Conservation (phyloP, 1,284 basidiomycete species). For the Ganoderma lucidum region DNA sequence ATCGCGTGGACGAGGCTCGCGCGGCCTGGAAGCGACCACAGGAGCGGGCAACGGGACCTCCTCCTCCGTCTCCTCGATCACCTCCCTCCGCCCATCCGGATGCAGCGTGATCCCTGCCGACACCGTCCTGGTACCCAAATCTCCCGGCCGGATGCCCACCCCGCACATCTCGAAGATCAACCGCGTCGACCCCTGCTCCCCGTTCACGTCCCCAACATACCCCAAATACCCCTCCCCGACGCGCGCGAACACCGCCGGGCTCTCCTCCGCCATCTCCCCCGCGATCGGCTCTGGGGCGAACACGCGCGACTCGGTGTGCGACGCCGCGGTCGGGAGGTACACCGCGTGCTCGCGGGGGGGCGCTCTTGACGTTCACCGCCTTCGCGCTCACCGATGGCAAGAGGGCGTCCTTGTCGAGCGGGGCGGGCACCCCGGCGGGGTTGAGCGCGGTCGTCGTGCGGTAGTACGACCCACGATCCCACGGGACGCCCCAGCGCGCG, state of each 20-base stretch:
- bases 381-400: conserved; percentile 31
- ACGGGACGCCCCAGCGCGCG: conserved; percentile 27
- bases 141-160: conserved; percentile 28
- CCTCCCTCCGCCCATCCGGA: neutral
- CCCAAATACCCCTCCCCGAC: conserved; percentile 33
- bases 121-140: conserved; percentile 23
- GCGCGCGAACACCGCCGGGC: conserved; percentile 29
- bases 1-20: neutral
- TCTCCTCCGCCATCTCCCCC: conserved; percentile 22
- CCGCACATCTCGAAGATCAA: conserved; percentile 35
- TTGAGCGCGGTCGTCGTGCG: conserved; percentile 33
- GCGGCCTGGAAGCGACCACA: neutral
- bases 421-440: conserved; percentile 29
- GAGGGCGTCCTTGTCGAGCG: conserved; percentile 23
- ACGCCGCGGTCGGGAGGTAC: conserved; percentile 27
- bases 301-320: conserved; percentile 28
- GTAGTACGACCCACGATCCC: conserved; percentile 28
- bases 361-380: conserved; percentile 28
- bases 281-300: conserved; percentile 18
- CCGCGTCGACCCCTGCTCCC: conserved; percentile 29
- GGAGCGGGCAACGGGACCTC: neutral
- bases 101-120: neutral
- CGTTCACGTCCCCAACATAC: conserved; percentile 35
- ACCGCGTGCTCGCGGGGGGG: conserved; percentile 22
- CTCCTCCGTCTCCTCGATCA: neutral